phyloP scores from a whole-genome alignment of 495 filamentous ascomycete species.

The Talaromyces borbonicus region DNA sequence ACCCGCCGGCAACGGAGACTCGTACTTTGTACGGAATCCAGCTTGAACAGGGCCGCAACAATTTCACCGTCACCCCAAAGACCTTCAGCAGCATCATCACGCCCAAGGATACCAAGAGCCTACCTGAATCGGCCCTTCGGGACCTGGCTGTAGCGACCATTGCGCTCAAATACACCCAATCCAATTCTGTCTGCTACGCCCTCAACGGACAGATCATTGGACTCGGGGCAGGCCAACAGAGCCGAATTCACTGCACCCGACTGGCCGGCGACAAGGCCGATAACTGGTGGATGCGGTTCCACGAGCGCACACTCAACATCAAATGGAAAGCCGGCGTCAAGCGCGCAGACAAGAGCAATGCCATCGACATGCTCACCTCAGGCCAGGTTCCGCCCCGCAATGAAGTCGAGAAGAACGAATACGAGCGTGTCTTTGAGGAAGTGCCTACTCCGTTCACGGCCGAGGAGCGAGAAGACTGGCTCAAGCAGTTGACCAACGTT shows the following conservation, averaged over 20 bases:
- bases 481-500: conserved; percentile 68
- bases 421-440: conserved; percentile 84
- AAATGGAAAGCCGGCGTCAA: conserved; percentile 97
- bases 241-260: conserved; percentile 94
- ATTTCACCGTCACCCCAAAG: conserved; percentile 70
- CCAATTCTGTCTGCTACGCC: conserved; percentile 97
- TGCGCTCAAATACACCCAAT: conserved; percentile 94
- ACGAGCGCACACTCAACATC: conserved; percentile 72
- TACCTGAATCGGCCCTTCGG: conserved; percentile 73
- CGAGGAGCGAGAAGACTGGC: conserved; percentile 78
- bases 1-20: conserved; percentile 63
- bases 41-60: conserved; percentile 83
- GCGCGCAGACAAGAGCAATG: conserved; percentile 94
- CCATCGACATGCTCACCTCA: conserved; percentile 88
- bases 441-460: conserved; percentile 75
- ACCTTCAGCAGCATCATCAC: conserved; percentile 79
- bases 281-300: conserved; percentile 99
- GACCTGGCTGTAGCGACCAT: conserved; percentile 95
- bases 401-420: conserved; percentile 72
- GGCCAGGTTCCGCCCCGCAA: conserved; percentile 70
- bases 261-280: conserved; percentile 98
- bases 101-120: conserved; percentile 59
- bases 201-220: conserved; percentile 91
- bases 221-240: conserved; percentile 92
- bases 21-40: conserved; percentile 83